Percentiles rank a stretch among this genome's conserved stretches.
Conservation (phyloP, 2,329 filamentous ascomycete genomes). For the Trichoderma cornu-damae region DNA sequence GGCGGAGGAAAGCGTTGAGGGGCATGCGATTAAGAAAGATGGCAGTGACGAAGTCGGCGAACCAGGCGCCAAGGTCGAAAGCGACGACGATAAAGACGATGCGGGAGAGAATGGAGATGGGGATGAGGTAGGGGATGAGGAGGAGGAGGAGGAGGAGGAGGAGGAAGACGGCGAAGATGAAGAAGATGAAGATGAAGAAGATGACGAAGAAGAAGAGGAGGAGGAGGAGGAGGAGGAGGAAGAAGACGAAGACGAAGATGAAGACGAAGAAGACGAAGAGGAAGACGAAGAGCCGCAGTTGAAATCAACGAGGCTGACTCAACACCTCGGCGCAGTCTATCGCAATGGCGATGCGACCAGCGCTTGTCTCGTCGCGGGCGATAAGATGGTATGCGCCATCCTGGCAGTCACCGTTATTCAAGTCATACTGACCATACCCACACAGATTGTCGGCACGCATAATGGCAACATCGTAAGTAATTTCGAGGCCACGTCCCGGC, state of each 20-base stretch:
- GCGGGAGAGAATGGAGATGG: constrained; percentile 5
- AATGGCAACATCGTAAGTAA: constrained; percentile 85
- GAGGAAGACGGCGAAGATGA: constrained; percentile 34
- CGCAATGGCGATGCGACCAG: constrained; percentile 94
- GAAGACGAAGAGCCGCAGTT: constrained; percentile 91
- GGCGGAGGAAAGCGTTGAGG: not conserved
- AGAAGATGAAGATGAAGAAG: constrained; percentile 25
- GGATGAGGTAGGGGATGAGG: constrained; percentile 23
- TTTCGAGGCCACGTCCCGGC: not conserved
- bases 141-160: constrained; percentile 39
- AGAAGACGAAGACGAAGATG: constrained; percentile 51
- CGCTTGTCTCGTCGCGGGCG: constrained; percentile 80
- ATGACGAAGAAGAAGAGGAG: constrained; percentile 32
- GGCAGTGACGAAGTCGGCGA: constrained; percentile 10
- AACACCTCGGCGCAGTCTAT: constrained; percentile 73
- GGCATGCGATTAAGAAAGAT: not conserved
- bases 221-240: constrained; percentile 44
- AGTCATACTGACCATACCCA: constrained; percentile 31
- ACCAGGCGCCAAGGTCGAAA: not conserved
- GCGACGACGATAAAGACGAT: constrained; percentile 22
- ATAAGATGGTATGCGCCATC: constrained; percentile 75
- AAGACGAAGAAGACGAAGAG: constrained; percentile 70
- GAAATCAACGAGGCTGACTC: constrained; percentile 86
- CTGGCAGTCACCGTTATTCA: not conserved
- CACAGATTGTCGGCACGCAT: constrained; percentile 83